Conservation (phyloP, 2,329 filamentous ascomycete genomes). For the Microdochium trichocladiopsis region DNA sequence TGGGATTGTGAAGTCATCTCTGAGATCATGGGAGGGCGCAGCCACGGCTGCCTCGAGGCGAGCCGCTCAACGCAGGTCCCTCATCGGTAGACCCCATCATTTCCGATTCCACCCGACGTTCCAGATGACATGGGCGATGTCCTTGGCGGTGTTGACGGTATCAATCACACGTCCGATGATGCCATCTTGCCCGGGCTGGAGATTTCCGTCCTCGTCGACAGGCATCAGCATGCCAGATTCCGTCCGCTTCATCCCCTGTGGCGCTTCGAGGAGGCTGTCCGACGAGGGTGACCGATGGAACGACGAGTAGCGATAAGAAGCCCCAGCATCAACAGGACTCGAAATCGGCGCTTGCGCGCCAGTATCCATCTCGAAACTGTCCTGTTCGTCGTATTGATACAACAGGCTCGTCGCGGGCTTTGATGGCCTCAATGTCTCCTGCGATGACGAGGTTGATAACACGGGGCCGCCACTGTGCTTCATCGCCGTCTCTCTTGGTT, state of each 20-base stretch:
- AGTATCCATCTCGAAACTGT: constrained; percentile 49
- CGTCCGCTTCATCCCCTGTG: constrained; percentile 65
- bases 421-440: constrained; percentile 72
- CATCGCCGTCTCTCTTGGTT: constrained; percentile 54
- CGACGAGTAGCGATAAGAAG: constrained; percentile 15
- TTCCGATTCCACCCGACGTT: constrained; percentile 57
- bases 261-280: constrained; percentile 40
- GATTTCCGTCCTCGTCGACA: constrained; percentile 65
- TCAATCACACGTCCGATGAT: constrained; percentile 76
- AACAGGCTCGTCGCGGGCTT: constrained; percentile 60
- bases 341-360: constrained; percentile 22
- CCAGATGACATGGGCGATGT: constrained; percentile 66
- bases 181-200: constrained; percentile 41
- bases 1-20: neutral
- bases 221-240: constrained; percentile 90
- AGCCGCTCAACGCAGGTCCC: constrained; percentile 1
- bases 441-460: constrained; percentile 69
- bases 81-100: constrained; percentile 19
- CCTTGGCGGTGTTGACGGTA: constrained; percentile 66
- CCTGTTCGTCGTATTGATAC: constrained; percentile 53
- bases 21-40: neutral
- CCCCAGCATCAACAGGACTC: constrained; percentile 10
- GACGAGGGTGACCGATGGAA: constrained; percentile 42
- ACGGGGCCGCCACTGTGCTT: constrained; percentile 51
- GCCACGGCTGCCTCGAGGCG: neutral